A percentile compares a stretch with the other conserved stretches of the same genome.
phyloP scores from a whole-genome alignment of 495 filamentous ascomycete genomes.

The Aspergillus conjunctus region DNA sequence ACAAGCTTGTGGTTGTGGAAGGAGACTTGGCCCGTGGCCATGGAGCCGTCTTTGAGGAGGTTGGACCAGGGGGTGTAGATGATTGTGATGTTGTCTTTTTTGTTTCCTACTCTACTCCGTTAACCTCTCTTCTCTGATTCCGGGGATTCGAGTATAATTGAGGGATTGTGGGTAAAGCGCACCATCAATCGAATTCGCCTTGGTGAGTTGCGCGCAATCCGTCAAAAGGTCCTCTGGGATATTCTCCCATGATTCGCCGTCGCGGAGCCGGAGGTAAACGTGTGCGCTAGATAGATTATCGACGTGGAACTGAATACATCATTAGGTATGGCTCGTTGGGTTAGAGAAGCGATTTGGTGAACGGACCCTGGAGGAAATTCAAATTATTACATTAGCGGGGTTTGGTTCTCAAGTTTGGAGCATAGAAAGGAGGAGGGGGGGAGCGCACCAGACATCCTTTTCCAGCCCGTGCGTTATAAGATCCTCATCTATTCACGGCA shows the following conservation, averaged over 20 bases:
- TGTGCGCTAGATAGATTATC: slow-evolving; percentile 97
- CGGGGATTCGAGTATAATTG: not conserved
- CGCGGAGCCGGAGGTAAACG: slow-evolving; percentile 84
- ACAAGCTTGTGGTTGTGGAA: slow-evolving; percentile 90
- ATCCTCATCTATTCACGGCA: slow-evolving; percentile 74
- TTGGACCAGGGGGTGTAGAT: slow-evolving; percentile 99
- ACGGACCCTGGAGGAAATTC: slow-evolving; percentile 40
- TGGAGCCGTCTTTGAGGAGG: slow-evolving; percentile 91
- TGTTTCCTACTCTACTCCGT: slow-evolving; percentile 65
- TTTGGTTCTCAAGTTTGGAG: not conserved
- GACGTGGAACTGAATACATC: slow-evolving; percentile 75
- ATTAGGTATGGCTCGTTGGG: slow-evolving; percentile 25
- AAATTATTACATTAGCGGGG: slow-evolving; percentile 8
- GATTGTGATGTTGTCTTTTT: slow-evolving; percentile 95
- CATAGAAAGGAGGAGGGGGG: not conserved
- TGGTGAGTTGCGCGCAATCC: slow-evolving; percentile 93
- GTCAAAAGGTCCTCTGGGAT: slow-evolving; percentile 74
- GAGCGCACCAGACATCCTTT: slow-evolving; percentile 85
- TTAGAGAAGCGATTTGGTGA: slow-evolving; percentile 7
- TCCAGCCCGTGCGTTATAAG: slow-evolving; percentile 91
- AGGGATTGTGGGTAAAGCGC: slow-evolving; percentile 9
- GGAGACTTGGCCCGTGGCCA: slow-evolving; percentile 92
- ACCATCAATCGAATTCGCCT: slow-evolving; percentile 99
- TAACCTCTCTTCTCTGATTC: not conserved
- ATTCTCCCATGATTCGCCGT: slow-evolving; percentile 82